Base-by-base conservation (phyloP, 768 basidiomycete genomes). In the Termitomyces sp. region DNA sequence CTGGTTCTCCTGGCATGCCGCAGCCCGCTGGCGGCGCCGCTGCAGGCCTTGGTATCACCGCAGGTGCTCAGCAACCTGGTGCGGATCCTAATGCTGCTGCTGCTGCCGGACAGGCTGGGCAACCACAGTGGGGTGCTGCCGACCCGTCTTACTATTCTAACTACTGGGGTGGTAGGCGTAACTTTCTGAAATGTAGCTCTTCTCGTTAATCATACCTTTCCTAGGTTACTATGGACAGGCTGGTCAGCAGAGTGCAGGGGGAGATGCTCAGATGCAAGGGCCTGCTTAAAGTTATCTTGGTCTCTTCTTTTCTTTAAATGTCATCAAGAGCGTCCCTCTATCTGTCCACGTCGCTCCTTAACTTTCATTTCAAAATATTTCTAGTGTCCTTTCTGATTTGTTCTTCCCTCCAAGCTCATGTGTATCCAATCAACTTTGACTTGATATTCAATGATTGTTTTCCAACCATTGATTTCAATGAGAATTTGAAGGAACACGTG, bases 171-270 rank as follows among this genome's bases (percentile, higher is more conserved):
- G 88, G 89, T 91, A 58, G 65, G 85, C 75, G 44, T 16, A 51
- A 51, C 17, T 12, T 35, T 41, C 35, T 25, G 30, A 27, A 40
- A 23, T 41, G 17, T 37, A 16, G 28, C 57, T 49, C 17, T 64
- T 19, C 58, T 51, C 19, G 32, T 58, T 60, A 50, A 27, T 40
- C 1, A 8, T 43, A 28, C 27, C 11, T 40, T 37, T 5, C 27
- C 2, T 52, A 92, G 91, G 89, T 61, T 93, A 93, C 66, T 93
- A 93, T 63, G 82, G 83, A 51, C 91, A 91, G 70, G 78, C 79
- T 59, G 73, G 70, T 44, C 85, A 85, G 67, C 85, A 84, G 54
- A 77, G 80, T 61, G 71, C 76, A 60, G 70, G 76, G 55, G 78
- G 78, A 55, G 87, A 88, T 60, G 61, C 74, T 52, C 77, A 79